Percentiles rank a stretch among this genome's conserved stretches.
phyloP scores from a whole-genome alignment of 371 early-diverging fungal species.

The Apophysomyces sp. region DNA sequence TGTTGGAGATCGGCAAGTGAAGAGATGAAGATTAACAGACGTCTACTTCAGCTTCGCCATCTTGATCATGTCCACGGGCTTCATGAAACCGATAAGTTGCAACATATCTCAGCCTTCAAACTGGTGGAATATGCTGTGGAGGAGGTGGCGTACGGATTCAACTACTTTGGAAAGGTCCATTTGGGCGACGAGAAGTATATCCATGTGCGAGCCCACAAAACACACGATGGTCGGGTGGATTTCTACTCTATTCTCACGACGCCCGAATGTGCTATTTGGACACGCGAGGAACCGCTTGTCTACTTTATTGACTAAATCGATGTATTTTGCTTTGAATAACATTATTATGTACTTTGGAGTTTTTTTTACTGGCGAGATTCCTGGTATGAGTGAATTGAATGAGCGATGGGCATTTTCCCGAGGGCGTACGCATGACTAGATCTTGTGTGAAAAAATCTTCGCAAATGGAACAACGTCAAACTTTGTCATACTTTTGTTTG shows the following conservation, averaged over 20 bases:
- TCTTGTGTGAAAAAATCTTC: no score
- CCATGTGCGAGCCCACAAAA: constrained; percentile 46
- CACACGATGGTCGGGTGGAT: constrained; percentile 25
- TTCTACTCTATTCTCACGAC: constrained; percentile 48
- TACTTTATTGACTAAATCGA: constrained; percentile 52
- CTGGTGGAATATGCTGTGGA: constrained; percentile 49
- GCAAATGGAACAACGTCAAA: no score
- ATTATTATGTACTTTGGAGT: no score
- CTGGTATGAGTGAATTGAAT: no score
- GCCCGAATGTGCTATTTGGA: constrained; percentile 54
- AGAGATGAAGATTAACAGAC: neutral
- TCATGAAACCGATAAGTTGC: constrained; percentile 49
- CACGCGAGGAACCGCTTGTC: constrained; percentile 47
- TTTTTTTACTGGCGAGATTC: no score
- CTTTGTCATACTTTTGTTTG: no score
- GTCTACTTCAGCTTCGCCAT: constrained; percentile 31
- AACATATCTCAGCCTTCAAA: constrained; percentile 44
- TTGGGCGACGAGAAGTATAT: constrained; percentile 37
- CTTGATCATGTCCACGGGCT: constrained; percentile 46
- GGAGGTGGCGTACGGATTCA: constrained; percentile 52
- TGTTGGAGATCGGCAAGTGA: neutral
- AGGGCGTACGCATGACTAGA: no score
- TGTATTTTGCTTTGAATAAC: no score
- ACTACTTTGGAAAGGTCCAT: constrained; percentile 57
- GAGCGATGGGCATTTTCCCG: no score